Evolutionary conservation across 2,329 filamentous ascomycete species (phyloP).

Genomic region (Chaetomium sp.): DNA sequence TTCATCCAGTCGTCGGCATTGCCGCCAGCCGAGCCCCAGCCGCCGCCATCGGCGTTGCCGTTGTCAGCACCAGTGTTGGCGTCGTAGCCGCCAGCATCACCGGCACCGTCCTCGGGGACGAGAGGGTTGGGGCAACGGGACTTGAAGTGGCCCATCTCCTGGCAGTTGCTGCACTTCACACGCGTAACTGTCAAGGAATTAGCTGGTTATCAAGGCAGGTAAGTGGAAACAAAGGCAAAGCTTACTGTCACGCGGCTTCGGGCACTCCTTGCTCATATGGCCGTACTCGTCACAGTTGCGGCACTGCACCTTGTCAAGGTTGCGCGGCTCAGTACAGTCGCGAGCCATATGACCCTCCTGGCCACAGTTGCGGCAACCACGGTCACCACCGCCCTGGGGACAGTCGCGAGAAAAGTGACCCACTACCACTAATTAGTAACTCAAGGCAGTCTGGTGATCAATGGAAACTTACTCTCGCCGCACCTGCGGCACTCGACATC

Average conservation of each 20-base stretch:
- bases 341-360: conserved; percentile 53
- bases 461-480: conserved; percentile 44
- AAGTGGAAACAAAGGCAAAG: neutral
- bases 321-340: conserved; percentile 51
- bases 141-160: conserved; percentile 40
- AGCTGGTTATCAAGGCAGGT: conserved; percentile 2
- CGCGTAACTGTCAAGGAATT: conserved; percentile 36
- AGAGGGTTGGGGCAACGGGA: conserved; percentile 32
- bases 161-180: conserved; percentile 54
- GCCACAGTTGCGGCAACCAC: conserved; percentile 57
- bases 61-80: conserved; percentile 12
- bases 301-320: conserved; percentile 38
- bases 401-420: conserved; percentile 61
- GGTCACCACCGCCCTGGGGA: conserved; percentile 47
- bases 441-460: neutral
- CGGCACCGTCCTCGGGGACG: conserved; percentile 23
- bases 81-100: conserved; percentile 7
- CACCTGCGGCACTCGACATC: conserved; percentile 62
- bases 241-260: conserved; percentile 50
- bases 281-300: conserved; percentile 48
- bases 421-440: conserved; percentile 29
- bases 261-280: conserved; percentile 43
- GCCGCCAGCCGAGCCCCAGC: neutral
- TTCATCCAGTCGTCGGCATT: neutral
- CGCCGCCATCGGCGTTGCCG: neutral